phyloP scores from a whole-genome alignment of 2,329 filamentous ascomycete genomes.

The Fusarium sp. region DNA sequence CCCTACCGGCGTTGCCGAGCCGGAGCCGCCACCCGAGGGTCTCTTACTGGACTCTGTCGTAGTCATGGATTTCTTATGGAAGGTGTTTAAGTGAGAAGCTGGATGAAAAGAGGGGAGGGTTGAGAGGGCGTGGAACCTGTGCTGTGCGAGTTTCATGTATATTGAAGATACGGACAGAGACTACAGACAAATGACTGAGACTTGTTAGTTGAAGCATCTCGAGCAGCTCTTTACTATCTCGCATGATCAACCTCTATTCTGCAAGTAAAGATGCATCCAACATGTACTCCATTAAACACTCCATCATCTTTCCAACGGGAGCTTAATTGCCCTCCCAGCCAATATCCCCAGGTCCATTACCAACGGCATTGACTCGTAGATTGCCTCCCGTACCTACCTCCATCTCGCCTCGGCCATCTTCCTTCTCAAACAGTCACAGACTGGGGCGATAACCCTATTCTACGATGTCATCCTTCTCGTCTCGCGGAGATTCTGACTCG shows the following conservation, averaged over 20 bases:
- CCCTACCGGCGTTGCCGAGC: constrained; percentile 2
- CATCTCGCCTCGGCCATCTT: not conserved
- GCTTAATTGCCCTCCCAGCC: not conserved
- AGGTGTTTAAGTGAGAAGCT: not conserved
- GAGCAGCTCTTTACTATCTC: not conserved
- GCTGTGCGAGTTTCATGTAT: not conserved
- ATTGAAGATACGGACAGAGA: not conserved
- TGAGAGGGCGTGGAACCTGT: not conserved
- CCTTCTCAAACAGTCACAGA: not conserved
- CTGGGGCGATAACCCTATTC: not conserved
- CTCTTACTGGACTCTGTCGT: not conserved
- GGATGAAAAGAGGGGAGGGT: not conserved
- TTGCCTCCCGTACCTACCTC: not conserved
- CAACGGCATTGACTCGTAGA: not conserved
- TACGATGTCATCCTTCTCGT: not conserved
- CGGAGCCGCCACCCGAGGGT: not conserved
- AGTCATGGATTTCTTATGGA: not conserved
- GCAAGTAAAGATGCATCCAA: not conserved
- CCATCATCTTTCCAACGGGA: not conserved
- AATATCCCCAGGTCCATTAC: not conserved
- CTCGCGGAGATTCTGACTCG: constrained; percentile 25
- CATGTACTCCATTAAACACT: not conserved
- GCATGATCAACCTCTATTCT: not conserved
- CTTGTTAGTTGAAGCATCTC: not conserved
- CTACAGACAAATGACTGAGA: not conserved